Conservation (phyloP, 179 eudicot species). For the Nepenthes alata region DNA sequence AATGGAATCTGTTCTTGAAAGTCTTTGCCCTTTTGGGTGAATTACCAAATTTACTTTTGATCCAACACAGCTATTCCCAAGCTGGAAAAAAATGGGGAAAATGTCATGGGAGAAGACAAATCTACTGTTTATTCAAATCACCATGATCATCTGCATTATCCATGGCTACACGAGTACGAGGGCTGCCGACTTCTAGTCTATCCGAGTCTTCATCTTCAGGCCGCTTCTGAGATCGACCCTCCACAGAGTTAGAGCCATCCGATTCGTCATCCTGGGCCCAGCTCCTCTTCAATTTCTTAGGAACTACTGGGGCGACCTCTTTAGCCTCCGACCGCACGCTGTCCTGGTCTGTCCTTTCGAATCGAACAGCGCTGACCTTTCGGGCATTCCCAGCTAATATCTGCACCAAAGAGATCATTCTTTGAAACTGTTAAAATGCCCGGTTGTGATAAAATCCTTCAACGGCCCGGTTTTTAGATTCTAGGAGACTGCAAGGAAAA, state of each 20-base stretch:
- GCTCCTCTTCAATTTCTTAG: constrained; percentile 23
- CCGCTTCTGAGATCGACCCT: constrained; percentile 11
- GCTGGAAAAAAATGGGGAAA: too few relatives aligned
- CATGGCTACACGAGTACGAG: constrained; percentile 1
- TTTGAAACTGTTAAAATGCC: not conserved
- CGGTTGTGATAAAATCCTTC: too few relatives aligned
- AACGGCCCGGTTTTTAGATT: too few relatives aligned
- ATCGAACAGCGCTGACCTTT: constrained; percentile 34
- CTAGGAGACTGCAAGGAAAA: too few relatives aligned
- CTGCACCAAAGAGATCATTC: constrained; percentile 17
- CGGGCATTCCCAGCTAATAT: constrained; percentile 41
- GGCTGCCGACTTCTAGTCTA: constrained; percentile 5
- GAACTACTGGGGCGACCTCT: constrained; percentile 15
- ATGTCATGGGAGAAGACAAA: too few relatives aligned
- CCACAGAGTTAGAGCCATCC: constrained; percentile 11
- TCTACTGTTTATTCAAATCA: not conserved
- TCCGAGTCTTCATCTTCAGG: constrained; percentile 5
- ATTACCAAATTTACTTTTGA: too few relatives aligned
- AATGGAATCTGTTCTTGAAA: too few relatives aligned
- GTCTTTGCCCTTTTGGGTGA: too few relatives aligned
- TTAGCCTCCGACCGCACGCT: constrained; percentile 16
- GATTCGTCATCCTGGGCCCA: constrained; percentile 14
- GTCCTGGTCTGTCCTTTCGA: constrained; percentile 24
- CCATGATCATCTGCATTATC: constrained; percentile 19
- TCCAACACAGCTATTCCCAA: too few relatives aligned